These are phyloP conservation scores for Pyrus bretschneideri DNA, from an alignment of 306 rosid species.

Conservation along the genomic window DNA sequence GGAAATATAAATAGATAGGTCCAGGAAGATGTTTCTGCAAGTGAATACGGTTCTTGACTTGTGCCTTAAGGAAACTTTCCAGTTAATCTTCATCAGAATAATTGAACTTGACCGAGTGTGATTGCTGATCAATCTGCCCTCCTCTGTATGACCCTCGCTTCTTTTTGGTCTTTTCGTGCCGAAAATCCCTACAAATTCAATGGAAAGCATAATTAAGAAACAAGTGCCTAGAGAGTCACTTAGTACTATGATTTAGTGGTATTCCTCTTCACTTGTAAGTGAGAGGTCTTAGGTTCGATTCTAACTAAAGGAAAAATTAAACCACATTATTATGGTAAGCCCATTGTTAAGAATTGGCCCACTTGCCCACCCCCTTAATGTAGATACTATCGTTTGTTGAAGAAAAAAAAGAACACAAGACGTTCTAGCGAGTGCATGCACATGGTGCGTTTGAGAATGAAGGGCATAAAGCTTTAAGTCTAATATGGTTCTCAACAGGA, in stretches of 20 bases:
- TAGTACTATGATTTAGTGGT: too few relatives aligned
- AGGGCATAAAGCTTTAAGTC: neutral
- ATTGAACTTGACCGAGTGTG: conserved; percentile 81
- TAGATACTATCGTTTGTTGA: too few relatives aligned
- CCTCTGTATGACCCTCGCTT: conserved; percentile 91
- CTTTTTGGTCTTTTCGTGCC: conserved; percentile 98
- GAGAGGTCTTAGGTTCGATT: too few relatives aligned
- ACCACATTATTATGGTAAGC: too few relatives aligned
- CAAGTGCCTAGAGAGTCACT: neutral
- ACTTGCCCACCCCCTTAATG: too few relatives aligned
- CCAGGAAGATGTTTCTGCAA: neutral
- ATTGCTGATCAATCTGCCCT: conserved; percentile 71
- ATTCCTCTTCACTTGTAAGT: too few relatives aligned
- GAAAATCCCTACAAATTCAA: conserved; percentile 61
- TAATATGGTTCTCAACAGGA: neutral
- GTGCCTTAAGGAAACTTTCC: neutral
- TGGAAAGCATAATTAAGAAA: neutral
- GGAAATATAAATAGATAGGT: neutral
- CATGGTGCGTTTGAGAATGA: neutral
- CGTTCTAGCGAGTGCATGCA: too few relatives aligned
- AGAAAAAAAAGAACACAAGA: too few relatives aligned
- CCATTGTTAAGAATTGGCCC: too few relatives aligned
- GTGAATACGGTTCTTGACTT: neutral
- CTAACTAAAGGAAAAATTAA: too few relatives aligned
- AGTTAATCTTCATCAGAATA: conserved; percentile 71